Evolutionary conservation across 768 basidiomycete genomes (phyloP).

Genomic region (Trametes cingulata): DNA sequence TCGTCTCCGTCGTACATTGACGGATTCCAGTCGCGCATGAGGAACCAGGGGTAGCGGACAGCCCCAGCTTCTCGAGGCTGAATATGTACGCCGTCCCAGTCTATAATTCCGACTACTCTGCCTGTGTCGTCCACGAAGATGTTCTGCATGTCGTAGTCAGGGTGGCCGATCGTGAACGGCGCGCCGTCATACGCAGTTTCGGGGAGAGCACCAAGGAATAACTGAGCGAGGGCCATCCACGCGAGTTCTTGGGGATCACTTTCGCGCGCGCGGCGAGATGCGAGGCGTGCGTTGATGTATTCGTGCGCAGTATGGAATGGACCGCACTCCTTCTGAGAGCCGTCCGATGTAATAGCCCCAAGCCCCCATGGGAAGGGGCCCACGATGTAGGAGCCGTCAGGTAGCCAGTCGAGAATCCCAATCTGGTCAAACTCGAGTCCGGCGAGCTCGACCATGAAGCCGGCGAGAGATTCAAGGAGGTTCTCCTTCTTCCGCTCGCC

Average conservation of each 20-base stretch:
- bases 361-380: not conserved
- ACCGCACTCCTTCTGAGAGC: not conserved
- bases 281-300: not conserved
- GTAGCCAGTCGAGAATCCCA: not conserved
- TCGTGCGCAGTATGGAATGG: not conserved
- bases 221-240: not conserved
- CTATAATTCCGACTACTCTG: not conserved
- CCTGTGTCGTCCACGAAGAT: slow-evolving; percentile 11
- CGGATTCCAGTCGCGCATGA: slow-evolving; percentile 5
- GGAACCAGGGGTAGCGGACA: not conserved
- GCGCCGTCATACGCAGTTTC: not conserved
- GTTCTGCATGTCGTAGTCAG: slow-evolving; percentile 9
- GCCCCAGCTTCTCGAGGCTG: not conserved
- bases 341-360: not conserved
- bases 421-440: slow-evolving; percentile 10
- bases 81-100: slow-evolving; percentile 3
- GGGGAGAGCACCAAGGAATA: not conserved
- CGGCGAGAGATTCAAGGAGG: not conserved
- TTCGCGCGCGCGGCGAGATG: not conserved
- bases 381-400: not conserved
- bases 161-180: slow-evolving; percentile 5
- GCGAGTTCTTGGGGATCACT: not conserved
- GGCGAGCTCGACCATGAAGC: slow-evolving; percentile 1
- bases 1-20: not conserved
- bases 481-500: slow-evolving; percentile 1